Conservation (phyloP, 441 rosid species). For the Erodium moschatum region DNA sequence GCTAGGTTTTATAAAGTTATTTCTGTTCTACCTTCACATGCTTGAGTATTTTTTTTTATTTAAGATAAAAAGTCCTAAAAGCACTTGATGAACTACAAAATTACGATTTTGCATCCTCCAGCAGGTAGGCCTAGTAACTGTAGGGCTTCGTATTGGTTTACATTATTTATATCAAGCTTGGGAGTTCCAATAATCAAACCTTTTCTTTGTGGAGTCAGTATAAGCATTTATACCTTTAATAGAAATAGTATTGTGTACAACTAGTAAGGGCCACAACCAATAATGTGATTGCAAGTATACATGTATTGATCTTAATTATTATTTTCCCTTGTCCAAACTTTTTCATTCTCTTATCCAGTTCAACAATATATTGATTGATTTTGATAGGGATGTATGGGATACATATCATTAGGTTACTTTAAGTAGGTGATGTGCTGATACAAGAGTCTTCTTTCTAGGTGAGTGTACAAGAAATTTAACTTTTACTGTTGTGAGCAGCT, state of each 20-base stretch:
- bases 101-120: neutral
- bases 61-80: neutral
- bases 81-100: neutral
- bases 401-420: constrained; percentile 72
- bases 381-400: constrained; percentile 83
- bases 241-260: neutral
- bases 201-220: neutral
- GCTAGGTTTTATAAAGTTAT: neutral
- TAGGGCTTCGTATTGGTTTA: neutral
- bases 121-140: neutral
- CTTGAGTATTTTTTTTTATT: neutral
- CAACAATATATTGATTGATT: constrained; percentile 77
- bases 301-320: neutral
- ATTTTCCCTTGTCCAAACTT: constrained; percentile 56
- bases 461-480: neutral
- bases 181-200: neutral
- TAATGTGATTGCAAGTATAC: constrained; percentile 1
- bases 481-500: constrained; percentile 37
- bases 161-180: neutral
- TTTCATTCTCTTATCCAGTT: constrained; percentile 56
- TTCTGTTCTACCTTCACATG: neutral
- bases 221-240: neutral
- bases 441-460: neutral
- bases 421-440: constrained; percentile 54
- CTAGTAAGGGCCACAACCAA: neutral